These are phyloP conservation scores for Fraxinus sp. DNA, from an alignment of 305 asterid species.

Conservation along the genomic window DNA sequence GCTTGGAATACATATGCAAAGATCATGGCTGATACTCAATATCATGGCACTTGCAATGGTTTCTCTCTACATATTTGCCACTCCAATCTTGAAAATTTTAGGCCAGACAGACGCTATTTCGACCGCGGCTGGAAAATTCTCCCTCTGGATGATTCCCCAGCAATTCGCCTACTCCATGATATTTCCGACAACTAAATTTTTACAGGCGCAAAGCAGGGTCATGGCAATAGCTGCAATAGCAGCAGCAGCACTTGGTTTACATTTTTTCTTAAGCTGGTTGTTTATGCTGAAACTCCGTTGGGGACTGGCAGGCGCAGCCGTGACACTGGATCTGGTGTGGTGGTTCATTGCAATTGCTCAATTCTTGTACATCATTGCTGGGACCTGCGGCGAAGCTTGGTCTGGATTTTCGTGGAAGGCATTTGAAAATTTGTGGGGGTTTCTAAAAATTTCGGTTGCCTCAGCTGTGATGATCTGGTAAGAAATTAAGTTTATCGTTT, in stretches of 20 bases:
- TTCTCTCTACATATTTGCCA: constrained; percentile 46
- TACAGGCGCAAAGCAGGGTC: constrained; percentile 33
- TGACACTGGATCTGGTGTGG: constrained; percentile 23
- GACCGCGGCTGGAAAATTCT: constrained; percentile 19
- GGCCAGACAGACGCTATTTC: constrained; percentile 40
- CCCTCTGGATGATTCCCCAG: constrained; percentile 34
- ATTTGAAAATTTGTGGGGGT: constrained; percentile 42
- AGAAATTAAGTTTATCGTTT: constrained; percentile 4
- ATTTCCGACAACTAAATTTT: constrained; percentile 27
- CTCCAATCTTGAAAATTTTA: constrained; percentile 38
- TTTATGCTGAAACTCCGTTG: constrained; percentile 13
- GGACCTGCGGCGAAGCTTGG: constrained; percentile 58
- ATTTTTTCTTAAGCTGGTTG: constrained; percentile 22
- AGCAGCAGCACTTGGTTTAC: constrained; percentile 19
- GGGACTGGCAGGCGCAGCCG: constrained; percentile 29
- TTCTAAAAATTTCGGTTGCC: constrained; percentile 49
- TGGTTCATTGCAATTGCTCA: constrained; percentile 59
- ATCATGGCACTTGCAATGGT: constrained; percentile 28
- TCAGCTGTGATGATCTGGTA: constrained; percentile 70
- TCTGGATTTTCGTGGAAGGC: constrained; percentile 54
- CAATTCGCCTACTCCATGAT: constrained; percentile 29
- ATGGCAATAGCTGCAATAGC: constrained; percentile 30
- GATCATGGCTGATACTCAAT: constrained; percentile 51
- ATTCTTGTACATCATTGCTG: constrained; percentile 39
- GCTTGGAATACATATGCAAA: constrained; percentile 64